phyloP scores from a whole-genome alignment of 2,329 filamentous ascomycete species.

The Tolypocladium ovalisporum region DNA sequence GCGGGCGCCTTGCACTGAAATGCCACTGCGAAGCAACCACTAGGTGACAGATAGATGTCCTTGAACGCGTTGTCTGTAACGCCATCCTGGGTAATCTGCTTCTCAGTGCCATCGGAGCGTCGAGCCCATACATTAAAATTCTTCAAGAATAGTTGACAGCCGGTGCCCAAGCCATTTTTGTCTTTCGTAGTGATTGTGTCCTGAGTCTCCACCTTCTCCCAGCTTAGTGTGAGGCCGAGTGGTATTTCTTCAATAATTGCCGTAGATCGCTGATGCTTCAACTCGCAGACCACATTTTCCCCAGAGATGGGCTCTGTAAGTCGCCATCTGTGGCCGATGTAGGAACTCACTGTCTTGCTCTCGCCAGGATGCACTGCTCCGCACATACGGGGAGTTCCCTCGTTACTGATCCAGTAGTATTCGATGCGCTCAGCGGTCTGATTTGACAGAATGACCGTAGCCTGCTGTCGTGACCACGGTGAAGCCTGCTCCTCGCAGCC shows the following conservation, averaged over 20 bases:
- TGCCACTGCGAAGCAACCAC: constrained; percentile 6
- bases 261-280: not conserved
- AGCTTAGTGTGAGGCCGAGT: constrained; percentile 1
- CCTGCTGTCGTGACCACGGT: constrained; percentile 1
- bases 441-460: constrained; percentile 14
- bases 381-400: constrained; percentile 7
- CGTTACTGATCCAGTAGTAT: constrained; percentile 14
- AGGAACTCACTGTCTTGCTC: constrained; percentile 1
- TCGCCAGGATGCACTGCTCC: not conserved
- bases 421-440: constrained; percentile 8
- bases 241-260: constrained; percentile 1
- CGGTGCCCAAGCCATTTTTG: not conserved
- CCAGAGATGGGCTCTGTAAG: constrained; percentile 1
- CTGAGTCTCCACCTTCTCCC: not conserved
- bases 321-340: constrained; percentile 6
- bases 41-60: constrained; percentile 8
- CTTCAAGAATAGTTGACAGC: not conserved
- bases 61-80: constrained; percentile 7
- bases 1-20: constrained; percentile 12
- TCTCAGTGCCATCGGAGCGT: not conserved
- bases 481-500: constrained; percentile 11
- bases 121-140: constrained; percentile 2
- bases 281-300: not conserved
- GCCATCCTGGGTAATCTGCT: constrained; percentile 9
- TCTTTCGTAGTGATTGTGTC: not conserved